These are phyloP conservation scores for Zelonia costaricensis DNA, from an alignment of 208 protist species.

Conservation along the genomic window DNA sequence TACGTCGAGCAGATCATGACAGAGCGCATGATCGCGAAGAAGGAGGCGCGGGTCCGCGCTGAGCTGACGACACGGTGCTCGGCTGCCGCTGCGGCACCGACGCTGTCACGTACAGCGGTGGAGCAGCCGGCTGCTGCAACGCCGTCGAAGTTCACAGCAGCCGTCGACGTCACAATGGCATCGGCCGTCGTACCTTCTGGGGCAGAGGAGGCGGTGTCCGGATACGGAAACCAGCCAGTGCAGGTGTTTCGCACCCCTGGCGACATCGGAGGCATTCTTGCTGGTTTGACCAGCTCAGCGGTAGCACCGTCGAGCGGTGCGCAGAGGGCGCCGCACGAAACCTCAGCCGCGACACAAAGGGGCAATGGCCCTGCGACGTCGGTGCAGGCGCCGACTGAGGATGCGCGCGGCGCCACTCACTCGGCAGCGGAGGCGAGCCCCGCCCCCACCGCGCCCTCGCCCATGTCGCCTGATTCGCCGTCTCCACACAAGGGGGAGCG, in stretches of 20 bases:
- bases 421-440: not conserved
- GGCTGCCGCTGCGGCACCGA: not conserved
- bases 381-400: too few species aligned
- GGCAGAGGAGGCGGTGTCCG: slow-evolving; percentile 1
- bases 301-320: too few species aligned
- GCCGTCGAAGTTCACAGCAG: not conserved
- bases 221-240: too few species aligned
- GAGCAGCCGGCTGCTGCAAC: too few species aligned
- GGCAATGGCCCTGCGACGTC: too few species aligned
- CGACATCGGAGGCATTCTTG: slow-evolving; percentile 29
- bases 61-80: slow-evolving; percentile 32
- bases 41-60: slow-evolving; percentile 62
- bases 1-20: slow-evolving; percentile 79
- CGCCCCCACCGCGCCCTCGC: not conserved
- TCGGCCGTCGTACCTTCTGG: not conserved
- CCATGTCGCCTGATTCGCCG: not conserved
- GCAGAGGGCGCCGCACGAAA: too few species aligned
- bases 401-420: too few species aligned
- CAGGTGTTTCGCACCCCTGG: slow-evolving; percentile 40
- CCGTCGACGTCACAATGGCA: not conserved
- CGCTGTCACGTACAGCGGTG: too few species aligned
- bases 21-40: slow-evolving; percentile 82
- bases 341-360: too few species aligned
- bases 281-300: not conserved
- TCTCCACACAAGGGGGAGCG: slow-evolving; percentile 13